These are phyloP conservation scores for Lyophyllum shimeji DNA, from an alignment of 768 basidiomycete species.

Conservation along the genomic window DNA sequence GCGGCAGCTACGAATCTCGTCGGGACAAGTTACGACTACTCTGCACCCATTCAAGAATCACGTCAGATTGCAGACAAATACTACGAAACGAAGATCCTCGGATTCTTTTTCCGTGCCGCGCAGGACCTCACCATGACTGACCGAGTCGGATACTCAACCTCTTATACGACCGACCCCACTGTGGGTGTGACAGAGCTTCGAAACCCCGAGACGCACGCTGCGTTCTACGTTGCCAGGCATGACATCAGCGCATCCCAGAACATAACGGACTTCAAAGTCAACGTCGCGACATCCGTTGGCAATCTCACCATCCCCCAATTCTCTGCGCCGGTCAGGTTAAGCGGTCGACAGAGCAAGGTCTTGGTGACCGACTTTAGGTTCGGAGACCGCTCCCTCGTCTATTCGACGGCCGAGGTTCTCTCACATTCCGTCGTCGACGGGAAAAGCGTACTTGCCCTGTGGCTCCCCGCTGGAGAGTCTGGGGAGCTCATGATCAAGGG, in stretches of 20 bases:
- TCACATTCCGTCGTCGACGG: conserved; percentile 8
- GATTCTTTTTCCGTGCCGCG: conserved; percentile 10
- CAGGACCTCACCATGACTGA: conserved; percentile 11
- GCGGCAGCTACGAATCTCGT: conserved; percentile 7
- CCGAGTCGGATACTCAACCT: conserved; percentile 6
- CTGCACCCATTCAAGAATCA: conserved; percentile 9
- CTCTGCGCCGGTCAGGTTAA: conserved; percentile 1
- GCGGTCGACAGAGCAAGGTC: conserved; percentile 10
- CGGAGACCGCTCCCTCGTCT: background rate
- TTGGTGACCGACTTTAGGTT: conserved; percentile 8
- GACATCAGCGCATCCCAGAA: conserved; percentile 7
- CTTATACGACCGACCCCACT: conserved; percentile 3
- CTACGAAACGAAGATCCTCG: conserved; percentile 7
- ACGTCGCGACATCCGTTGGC: conserved; percentile 5
- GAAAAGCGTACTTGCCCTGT: conserved; percentile 5
- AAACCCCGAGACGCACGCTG: conserved; percentile 1
- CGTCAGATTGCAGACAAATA: conserved; percentile 10
- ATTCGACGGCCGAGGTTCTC: conserved; percentile 9
- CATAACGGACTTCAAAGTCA: conserved; percentile 5
- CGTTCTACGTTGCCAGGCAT: conserved; percentile 6
- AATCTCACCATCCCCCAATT: conserved; percentile 10
- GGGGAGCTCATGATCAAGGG: conserved; percentile 8
- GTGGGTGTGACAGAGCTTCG: conserved; percentile 10
- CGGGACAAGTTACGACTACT: conserved; percentile 11
- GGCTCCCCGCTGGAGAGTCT: conserved; percentile 6